Percentiles rank a stretch among this genome's conserved stretches.
These are phyloP conservation scores for Phialophora verrucosa DNA, from an alignment of 2,329 filamentous ascomycete species.

Conservation along the genomic window DNA sequence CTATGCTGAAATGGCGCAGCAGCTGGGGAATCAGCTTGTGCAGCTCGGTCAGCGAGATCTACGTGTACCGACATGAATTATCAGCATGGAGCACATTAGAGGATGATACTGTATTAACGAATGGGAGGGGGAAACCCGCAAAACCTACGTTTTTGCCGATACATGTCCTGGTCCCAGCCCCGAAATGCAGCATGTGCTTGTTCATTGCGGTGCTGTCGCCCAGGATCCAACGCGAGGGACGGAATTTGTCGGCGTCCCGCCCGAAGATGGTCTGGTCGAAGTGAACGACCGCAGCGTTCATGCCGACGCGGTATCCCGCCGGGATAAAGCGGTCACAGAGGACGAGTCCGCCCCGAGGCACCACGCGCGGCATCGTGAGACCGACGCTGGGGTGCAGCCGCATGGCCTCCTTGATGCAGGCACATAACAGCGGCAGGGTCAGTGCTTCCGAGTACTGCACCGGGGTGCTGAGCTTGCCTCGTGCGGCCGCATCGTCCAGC, in stretches of 20 bases:
- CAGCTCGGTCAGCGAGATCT: conserved; percentile 16
- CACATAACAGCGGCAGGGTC: conserved; percentile 32
- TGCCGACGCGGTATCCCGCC: conserved; percentile 29
- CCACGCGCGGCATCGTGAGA: conserved; percentile 38
- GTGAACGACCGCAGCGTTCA: conserved; percentile 38
- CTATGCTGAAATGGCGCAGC: conserved; percentile 5
- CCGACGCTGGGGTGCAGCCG: conserved; percentile 37
- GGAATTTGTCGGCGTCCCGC: conserved; percentile 35
- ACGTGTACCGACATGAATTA: conserved; percentile 18
- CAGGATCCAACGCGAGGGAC: conserved; percentile 39
- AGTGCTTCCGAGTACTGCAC: conserved; percentile 30
- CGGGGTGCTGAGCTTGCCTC: conserved; percentile 19
- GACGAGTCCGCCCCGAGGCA: conserved; percentile 33
- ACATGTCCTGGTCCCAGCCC: conserved; percentile 33
- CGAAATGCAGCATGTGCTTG: conserved; percentile 33
- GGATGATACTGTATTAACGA: too few species aligned
- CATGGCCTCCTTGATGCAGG: conserved; percentile 36
- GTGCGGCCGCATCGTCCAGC: conserved; percentile 20
- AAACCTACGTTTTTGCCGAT: conserved; percentile 33
- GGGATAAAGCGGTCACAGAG: conserved; percentile 30
- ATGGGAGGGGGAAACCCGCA: too few species aligned
- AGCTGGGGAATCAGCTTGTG: conserved; percentile 14
- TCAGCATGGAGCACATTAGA: not conserved
- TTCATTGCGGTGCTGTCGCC: conserved; percentile 31
- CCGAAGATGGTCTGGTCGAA: conserved; percentile 38